Evolutionary conservation across 2,329 filamentous ascomycete genomes (phyloP).

Genomic region (Verticillium alfalfae): DNA sequence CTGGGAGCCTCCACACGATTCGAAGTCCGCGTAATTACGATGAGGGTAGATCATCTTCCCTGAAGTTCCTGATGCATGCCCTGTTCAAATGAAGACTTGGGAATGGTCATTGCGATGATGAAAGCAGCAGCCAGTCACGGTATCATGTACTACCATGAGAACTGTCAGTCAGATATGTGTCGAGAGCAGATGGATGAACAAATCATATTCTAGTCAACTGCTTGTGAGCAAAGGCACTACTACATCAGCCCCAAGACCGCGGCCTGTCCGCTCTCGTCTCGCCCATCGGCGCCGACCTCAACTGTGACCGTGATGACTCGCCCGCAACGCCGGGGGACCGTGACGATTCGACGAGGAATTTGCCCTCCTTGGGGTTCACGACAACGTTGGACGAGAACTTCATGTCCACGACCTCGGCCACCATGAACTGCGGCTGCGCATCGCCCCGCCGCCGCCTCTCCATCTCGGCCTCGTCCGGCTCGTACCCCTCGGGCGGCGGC

Average conservation of each 20-base stretch:
- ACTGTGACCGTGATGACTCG: not conserved
- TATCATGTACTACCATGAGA: too few relatives aligned
- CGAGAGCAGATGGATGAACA: too few relatives aligned
- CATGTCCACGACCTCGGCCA: constrained; percentile 6
- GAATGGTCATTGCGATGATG: too few relatives aligned
- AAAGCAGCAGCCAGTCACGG: too few relatives aligned
- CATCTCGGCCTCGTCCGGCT: constrained; percentile 14
- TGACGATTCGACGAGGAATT: not conserved
- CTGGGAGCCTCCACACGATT: too few relatives aligned
- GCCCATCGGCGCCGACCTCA: not conserved
- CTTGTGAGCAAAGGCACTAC: not conserved
- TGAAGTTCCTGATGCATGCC: too few relatives aligned
- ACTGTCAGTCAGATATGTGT: too few relatives aligned
- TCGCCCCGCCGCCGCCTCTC: constrained; percentile 15
- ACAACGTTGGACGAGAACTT: constrained; percentile 9
- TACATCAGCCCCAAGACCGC: not conserved
- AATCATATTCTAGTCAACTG: too few relatives aligned
- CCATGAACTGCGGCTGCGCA: constrained; percentile 16
- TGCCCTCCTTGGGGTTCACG: not conserved
- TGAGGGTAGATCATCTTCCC: too few relatives aligned
- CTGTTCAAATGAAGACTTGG: too few relatives aligned
- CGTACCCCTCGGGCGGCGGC: constrained; percentile 12
- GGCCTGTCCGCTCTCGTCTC: not conserved
- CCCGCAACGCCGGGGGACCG: not conserved
- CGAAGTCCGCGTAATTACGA: too few relatives aligned